phyloP scores from a whole-genome alignment of 179 eudicot genomes.

The Vitellaria paradoxa region DNA sequence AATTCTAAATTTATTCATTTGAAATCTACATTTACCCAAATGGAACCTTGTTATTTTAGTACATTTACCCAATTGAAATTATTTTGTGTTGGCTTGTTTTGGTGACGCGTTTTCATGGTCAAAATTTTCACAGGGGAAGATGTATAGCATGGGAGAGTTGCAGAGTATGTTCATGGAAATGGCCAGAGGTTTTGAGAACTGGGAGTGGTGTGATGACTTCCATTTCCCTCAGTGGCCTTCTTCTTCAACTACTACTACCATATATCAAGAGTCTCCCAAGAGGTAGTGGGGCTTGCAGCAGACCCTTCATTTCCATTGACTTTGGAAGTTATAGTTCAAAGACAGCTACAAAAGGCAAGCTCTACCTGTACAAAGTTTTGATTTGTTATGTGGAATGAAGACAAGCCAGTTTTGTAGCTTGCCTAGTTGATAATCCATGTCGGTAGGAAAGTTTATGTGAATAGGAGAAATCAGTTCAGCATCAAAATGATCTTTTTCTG shows the following conservation, averaged over 20 bases:
- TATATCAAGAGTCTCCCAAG: background rate
- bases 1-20: no score
- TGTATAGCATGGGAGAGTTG: conserved; percentile 49
- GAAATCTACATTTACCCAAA: no score
- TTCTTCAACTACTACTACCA: background rate
- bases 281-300: background rate
- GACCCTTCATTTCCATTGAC: background rate
- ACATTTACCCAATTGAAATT: no score
- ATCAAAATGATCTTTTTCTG: background rate
- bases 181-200: conserved; percentile 17
- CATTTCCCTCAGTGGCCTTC: conserved; percentile 26
- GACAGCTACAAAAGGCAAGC: background rate
- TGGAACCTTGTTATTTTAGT: no score
- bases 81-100: no score
- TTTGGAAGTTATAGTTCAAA: background rate
- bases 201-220: conserved; percentile 22
- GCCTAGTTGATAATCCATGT: background rate
- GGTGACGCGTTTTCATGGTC: no score
- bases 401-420: background rate
- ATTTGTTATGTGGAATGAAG: background rate
- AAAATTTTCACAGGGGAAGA: no score
- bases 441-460: background rate
- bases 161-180: conserved; percentile 62
- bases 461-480: background rate
- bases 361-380: background rate